phyloP scores from a whole-genome alignment of 2,329 filamentous ascomycete genomes.

The Davidsoniella eucalypti region DNA sequence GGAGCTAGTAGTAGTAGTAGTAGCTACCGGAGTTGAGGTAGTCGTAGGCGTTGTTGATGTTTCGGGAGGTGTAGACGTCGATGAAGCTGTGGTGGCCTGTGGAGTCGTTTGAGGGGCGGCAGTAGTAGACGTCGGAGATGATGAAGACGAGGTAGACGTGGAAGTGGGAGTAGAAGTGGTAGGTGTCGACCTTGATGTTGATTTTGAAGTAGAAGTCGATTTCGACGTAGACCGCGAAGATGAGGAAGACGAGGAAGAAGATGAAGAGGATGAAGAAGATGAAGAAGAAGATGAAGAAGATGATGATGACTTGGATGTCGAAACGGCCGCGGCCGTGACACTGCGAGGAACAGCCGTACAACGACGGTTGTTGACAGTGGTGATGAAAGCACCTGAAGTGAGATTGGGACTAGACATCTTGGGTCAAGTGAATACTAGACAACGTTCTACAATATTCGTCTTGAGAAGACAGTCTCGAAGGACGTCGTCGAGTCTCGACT shows the following conservation, averaged over 20 bases:
- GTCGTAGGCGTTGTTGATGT: background rate
- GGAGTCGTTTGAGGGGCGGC: background rate
- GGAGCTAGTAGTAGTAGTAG: no score
- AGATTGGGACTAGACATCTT: slow-evolving; percentile 29
- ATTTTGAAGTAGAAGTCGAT: background rate
- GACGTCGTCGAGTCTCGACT: no score
- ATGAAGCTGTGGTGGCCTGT: background rate
- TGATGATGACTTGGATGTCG: slow-evolving; percentile 11
- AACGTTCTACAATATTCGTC: background rate
- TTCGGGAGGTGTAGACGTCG: background rate
- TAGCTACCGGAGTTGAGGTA: background rate
- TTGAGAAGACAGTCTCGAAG: no score
- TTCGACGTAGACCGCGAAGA: background rate
- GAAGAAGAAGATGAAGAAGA: slow-evolving; percentile 13
- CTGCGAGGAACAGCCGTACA: slow-evolving; percentile 36
- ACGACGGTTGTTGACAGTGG: slow-evolving; percentile 31
- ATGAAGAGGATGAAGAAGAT: background rate
- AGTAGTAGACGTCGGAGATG: background rate
- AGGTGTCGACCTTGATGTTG: background rate
- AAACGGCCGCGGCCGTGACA: slow-evolving; percentile 15
- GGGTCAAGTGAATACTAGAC: background rate
- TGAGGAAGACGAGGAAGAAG: background rate
- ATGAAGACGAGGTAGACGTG: background rate
- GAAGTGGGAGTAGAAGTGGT: background rate
- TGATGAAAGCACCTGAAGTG: slow-evolving; percentile 31